These are phyloP conservation scores for Candida easanensis DNA, from an alignment of 805 yeast species.

Conservation along the genomic window DNA sequence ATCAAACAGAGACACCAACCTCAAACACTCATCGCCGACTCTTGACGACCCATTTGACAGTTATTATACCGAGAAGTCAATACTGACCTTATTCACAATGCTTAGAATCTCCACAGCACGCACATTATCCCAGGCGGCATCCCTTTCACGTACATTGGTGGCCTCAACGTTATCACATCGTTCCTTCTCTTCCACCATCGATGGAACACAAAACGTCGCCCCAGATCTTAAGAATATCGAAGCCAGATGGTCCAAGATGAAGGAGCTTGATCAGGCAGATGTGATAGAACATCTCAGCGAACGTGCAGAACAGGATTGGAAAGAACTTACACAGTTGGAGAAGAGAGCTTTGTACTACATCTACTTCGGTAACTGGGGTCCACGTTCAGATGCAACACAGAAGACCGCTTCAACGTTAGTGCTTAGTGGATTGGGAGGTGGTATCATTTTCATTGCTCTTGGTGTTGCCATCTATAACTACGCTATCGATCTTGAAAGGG, in stretches of 20 bases:
- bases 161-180: background rate
- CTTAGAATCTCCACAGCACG: too few species aligned
- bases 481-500: constrained; percentile 20
- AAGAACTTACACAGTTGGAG: constrained; percentile 27
- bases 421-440: constrained; percentile 18
- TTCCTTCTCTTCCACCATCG: background rate
- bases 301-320: constrained; percentile 34
- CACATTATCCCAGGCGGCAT: background rate
- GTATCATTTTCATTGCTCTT: constrained; percentile 17
- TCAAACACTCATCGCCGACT: too few species aligned
- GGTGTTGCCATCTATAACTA: constrained; percentile 22
- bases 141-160: background rate
- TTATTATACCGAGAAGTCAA: too few species aligned
- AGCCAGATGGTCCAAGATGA: constrained; percentile 32
- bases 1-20: too few species aligned
- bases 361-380: constrained; percentile 39
- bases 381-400: constrained; percentile 22
- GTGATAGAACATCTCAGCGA: constrained; percentile 34
- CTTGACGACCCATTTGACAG: too few species aligned
- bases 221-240: constrained; percentile 31
- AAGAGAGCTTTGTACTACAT: constrained; percentile 32
- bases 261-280: constrained; percentile 33
- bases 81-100: too few species aligned
- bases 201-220: constrained; percentile 14
- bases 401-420: constrained; percentile 14